A percentile compares a stretch with the other conserved stretches of the same genome.
Conservation (phyloP, 176 grass and related monocot species). For the Eleusine indica region DNA sequence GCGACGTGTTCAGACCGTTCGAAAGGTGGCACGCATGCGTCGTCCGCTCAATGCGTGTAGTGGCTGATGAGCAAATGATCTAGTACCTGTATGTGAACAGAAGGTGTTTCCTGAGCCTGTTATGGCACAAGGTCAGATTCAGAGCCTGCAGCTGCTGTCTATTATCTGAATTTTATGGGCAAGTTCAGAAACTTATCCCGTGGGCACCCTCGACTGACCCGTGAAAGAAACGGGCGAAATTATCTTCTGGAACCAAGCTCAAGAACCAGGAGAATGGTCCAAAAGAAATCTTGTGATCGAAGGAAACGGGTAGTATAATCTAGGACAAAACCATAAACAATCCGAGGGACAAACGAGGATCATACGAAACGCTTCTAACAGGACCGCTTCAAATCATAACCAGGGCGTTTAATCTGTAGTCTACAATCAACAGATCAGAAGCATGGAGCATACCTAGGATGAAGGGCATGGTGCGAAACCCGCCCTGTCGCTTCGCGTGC, state of each 20-base stretch:
- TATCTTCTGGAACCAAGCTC: not conserved
- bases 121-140: not conserved
- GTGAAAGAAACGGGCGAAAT: not conserved
- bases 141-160: not conserved
- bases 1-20: slow-evolving; percentile 6
- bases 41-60: not conserved
- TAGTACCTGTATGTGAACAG: not conserved
- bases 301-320: not conserved
- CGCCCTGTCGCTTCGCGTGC: slow-evolving; percentile 53
- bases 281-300: not conserved
- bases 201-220: slow-evolving; percentile 1
- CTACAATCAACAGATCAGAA: not conserved
- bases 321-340: not conserved
- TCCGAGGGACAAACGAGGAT: slow-evolving; percentile 1
- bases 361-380: not conserved
- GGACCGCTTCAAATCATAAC: not conserved
- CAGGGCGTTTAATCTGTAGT: not conserved
- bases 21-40: not conserved
- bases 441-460: slow-evolving; percentile 59
- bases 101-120: not conserved
- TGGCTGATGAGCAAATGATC: not conserved
- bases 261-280: slow-evolving; percentile 4
- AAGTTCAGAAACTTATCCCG: not conserved
- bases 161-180: not conserved
- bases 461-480: slow-evolving; percentile 92